Evolutionary conservation across 257 asterid genomes (phyloP).

Genomic region (Cordia subcordata): DNA sequence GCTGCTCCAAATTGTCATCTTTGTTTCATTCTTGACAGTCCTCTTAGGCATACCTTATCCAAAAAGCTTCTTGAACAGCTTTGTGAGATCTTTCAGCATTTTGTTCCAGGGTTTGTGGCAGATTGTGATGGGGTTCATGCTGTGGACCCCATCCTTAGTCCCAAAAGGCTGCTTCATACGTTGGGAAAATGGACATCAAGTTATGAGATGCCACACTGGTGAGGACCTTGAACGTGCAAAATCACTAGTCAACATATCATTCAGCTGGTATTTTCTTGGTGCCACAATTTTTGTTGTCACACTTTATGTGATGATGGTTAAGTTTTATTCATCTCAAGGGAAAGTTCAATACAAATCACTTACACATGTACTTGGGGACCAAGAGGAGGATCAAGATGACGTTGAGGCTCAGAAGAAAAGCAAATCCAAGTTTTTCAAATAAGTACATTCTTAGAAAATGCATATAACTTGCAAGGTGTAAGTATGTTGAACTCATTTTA

Average conservation of each 20-base stretch:
- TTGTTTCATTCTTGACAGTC: slow-evolving; percentile 37
- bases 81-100: slow-evolving; percentile 46
- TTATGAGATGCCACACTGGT: slow-evolving; percentile 42
- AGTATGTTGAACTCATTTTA: too few relatives aligned
- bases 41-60: slow-evolving; percentile 38
- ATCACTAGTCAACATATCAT: slow-evolving; percentile 56
- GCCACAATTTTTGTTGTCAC: slow-evolving; percentile 29
- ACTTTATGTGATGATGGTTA: slow-evolving; percentile 34
- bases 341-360: slow-evolving; percentile 39
- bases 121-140: slow-evolving; percentile 59
- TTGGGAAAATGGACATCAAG: slow-evolving; percentile 39
- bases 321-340: slow-evolving; percentile 25
- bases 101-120: slow-evolving; percentile 78
- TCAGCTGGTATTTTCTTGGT: slow-evolving; percentile 53
- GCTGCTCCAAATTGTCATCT: slow-evolving; percentile 56
- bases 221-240: slow-evolving; percentile 62
- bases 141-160: slow-evolving; percentile 58
- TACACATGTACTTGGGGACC: slow-evolving; percentile 14
- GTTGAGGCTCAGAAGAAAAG: slow-evolving; percentile 54
- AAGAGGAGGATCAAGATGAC: slow-evolving; percentile 20
- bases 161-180: slow-evolving; percentile 51
- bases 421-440: slow-evolving; percentile 35
- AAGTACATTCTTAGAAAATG: too few relatives aligned
- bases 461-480: too few relatives aligned
- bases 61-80: slow-evolving; percentile 53